A percentile compares a stretch with the other conserved stretches of the same genome.
These are phyloP conservation scores for Chlamydomonas incerta DNA, from an alignment of 139 green algal genomes.

Conservation along the genomic window DNA sequence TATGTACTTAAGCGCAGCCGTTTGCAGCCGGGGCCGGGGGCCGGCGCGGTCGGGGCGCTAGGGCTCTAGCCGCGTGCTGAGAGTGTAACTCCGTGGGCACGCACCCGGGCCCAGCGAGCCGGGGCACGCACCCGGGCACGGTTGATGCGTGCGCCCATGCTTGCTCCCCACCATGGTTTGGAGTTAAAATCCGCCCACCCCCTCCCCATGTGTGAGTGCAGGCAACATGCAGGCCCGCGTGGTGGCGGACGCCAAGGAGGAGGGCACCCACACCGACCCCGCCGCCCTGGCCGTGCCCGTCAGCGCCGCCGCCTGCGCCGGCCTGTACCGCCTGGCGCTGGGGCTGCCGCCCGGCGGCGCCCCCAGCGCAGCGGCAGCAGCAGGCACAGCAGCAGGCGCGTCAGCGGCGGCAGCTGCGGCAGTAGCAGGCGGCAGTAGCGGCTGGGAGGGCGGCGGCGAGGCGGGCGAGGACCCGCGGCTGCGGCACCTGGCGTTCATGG, in stretches of 20 bases:
- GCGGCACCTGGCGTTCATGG: slow-evolving; percentile 31
- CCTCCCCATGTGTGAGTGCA: background rate
- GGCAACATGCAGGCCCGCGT: slow-evolving; percentile 29
- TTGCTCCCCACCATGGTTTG: background rate
- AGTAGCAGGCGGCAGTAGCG: background rate
- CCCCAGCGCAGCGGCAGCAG: too few species aligned
- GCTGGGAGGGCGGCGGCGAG: too few species aligned
- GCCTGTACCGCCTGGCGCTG: slow-evolving; percentile 31
- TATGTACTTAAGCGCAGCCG: too few species aligned
- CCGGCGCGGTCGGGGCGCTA: too few species aligned
- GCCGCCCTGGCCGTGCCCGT: slow-evolving; percentile 4
- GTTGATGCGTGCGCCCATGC: background rate
- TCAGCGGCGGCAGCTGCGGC: too few species aligned
- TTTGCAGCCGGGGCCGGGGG: too few species aligned
- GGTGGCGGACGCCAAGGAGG: slow-evolving; percentile 21
- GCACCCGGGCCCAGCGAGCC: too few species aligned
- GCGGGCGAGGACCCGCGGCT: background rate
- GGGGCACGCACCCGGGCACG: too few species aligned
- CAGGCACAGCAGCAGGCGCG: too few species aligned
- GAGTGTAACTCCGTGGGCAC: too few species aligned
- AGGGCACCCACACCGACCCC: background rate
- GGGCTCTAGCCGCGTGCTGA: too few species aligned
- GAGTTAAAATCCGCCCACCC: background rate
- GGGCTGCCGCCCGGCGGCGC: too few species aligned
- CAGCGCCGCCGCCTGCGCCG: background rate